Conservation (phyloP, 768 basidiomycete species). For the Phanerodontia chrysosporium region DNA sequence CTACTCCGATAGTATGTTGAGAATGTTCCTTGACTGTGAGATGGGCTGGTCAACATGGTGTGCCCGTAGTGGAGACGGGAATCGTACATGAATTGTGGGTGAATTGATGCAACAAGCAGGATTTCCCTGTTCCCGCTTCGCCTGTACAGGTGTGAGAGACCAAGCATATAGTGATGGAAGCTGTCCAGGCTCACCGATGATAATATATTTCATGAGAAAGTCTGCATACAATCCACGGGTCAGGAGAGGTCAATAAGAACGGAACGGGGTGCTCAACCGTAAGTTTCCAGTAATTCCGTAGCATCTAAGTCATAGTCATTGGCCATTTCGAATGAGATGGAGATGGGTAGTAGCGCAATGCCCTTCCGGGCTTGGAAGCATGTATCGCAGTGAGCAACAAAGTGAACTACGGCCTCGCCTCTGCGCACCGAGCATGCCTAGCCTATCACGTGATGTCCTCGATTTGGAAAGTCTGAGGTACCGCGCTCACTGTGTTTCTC, state of each 20-base stretch:
- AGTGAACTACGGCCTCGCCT: neutral
- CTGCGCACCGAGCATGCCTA: conserved; percentile 1
- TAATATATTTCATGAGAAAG: conserved; percentile 98
- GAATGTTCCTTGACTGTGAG: conserved; percentile 89
- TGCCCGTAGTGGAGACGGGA: neutral
- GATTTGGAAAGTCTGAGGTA: neutral
- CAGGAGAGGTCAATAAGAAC: neutral
- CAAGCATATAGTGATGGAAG: neutral
- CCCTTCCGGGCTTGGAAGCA: conserved; percentile 7
- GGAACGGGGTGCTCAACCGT: conserved; percentile 47
- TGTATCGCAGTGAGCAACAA: conserved; percentile 7
- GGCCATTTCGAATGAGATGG: conserved; percentile 9
- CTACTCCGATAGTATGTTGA: conserved; percentile 97
- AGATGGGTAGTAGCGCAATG: neutral
- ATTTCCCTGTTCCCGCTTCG: conserved; percentile 96
- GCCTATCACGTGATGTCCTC: neutral
- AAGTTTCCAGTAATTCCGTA: conserved; percentile 91
- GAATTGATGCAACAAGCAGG: conserved; percentile 93
- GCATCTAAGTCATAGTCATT: conserved; percentile 75
- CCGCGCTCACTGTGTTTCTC: neutral
- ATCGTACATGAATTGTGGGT: conserved; percentile 88
- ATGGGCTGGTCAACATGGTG: neutral
- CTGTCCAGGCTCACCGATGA: conserved; percentile 60
- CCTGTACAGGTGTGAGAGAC: conserved; percentile 41
- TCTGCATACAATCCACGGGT: conserved; percentile 45